Evolutionary conservation across 441 rosid species (phyloP), one percentile per base, ranked within the genome.

Genomic region (Hura crepitans): DNA sequence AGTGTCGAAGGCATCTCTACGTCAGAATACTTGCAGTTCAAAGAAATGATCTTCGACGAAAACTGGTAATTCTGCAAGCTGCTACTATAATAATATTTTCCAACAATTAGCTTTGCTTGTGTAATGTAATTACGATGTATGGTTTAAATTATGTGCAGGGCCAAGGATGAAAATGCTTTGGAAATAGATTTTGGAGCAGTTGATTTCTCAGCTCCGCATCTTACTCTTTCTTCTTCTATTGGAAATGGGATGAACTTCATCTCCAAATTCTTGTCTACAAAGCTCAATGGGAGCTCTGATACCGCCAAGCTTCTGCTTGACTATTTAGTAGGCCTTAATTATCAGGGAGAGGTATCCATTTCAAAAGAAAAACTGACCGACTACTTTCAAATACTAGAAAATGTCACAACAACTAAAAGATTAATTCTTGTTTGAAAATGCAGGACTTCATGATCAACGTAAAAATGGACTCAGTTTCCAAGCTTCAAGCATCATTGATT

Each of bases 101-200:
- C 8, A 51, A n/a, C 7, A 17, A 0, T n/a, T 50, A 10, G 46
- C 46, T 10, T 42, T 42, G 12, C 46, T 42, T 42, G 15, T 9
- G 46, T 0, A 51, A 51, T 53, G 22, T 20, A 22, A 55, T 42
- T 50, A 55, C 6, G 25, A 18, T 31, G 37, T 25, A 2, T 43
- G n/a, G 61, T 28, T 31, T 56, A 2, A n/a, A 46, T 46, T 20
- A 27, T 66, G 51, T 77, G 77, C 86, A 91, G 98, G 98, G 91
- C 96, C 22, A 87, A 64, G 0, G 96, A 91, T 74, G 97, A 84
- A 54, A 80, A 86, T 70, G 83, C 93, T 50, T 72, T 93, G 75
- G 97, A 91, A 63, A 75, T 93, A 73, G 97, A 93, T 77, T 93
- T 93, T 68, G 91, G 86, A 68, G 85, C 96, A 0, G 69, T 87